Conservation (phyloP, 208 protist species). For the Acanthamoeba royreba region DNA sequence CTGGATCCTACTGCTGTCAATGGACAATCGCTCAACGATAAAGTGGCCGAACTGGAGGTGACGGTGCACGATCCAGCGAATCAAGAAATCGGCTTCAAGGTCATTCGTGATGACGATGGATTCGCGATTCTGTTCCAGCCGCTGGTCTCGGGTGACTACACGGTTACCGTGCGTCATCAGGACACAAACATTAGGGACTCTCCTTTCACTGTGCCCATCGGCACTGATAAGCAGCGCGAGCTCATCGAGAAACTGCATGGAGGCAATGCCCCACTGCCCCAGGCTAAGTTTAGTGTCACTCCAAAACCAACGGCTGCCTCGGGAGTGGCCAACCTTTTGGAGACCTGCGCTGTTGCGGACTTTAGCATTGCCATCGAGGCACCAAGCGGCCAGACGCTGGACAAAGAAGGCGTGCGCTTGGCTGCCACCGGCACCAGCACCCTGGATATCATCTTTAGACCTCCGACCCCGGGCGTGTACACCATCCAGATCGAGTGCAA, state of each 20-base stretch:
- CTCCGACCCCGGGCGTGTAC: background rate
- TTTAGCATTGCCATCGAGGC: background rate
- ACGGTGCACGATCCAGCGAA: constrained; percentile 52
- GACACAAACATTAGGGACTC: constrained; percentile 61
- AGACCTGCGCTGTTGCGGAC: background rate
- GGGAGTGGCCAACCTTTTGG: background rate
- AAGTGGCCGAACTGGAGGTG: constrained; percentile 55
- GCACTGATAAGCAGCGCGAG: background rate
- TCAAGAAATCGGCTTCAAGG: constrained; percentile 22
- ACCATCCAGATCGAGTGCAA: background rate
- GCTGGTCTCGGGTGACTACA: constrained; percentile 55
- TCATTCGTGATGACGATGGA: constrained; percentile 53
- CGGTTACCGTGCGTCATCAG: constrained; percentile 50
- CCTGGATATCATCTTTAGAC: background rate
- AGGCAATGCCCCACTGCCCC: background rate
- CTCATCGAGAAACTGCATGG: background rate
- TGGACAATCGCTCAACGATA: background rate
- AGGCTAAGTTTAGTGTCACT: constrained; percentile 28
- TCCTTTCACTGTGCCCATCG: constrained; percentile 68
- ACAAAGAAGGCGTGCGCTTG: background rate
- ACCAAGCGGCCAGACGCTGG: background rate
- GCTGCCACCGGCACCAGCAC: background rate
- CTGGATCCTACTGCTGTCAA: background rate
- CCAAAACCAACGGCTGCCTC: background rate
- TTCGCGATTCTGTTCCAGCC: constrained; percentile 63